Conservation (phyloP, 805 yeast species). For the Saccharomycopsis synnaedendra region DNA sequence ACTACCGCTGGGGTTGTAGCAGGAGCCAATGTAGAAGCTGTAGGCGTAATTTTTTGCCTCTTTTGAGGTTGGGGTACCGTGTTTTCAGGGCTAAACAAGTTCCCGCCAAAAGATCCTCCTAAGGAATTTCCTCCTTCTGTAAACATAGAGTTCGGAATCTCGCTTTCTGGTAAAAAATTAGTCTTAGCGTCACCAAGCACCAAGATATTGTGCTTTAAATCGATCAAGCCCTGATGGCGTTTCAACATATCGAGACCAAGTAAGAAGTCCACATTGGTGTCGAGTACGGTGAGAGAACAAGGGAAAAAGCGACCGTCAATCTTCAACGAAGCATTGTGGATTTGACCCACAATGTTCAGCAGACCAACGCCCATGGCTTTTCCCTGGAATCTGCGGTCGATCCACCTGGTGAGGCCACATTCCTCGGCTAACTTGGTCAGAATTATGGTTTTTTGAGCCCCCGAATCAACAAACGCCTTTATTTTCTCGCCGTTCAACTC, state of each 20-base stretch:
- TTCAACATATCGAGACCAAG: slow-evolving; percentile 88
- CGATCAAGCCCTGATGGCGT: slow-evolving; percentile 77
- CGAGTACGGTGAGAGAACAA: slow-evolving; percentile 61
- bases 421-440: slow-evolving; percentile 66
- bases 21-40: slow-evolving; percentile 20
- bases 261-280: slow-evolving; percentile 60
- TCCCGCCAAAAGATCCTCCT: not conserved
- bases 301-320: slow-evolving; percentile 58
- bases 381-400: slow-evolving; percentile 73
- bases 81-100: not conserved
- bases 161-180: slow-evolving; percentile 61
- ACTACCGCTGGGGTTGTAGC: slow-evolving; percentile 8
- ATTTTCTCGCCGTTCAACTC: slow-evolving; percentile 72
- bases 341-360: slow-evolving; percentile 65
- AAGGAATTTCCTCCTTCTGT: slow-evolving; percentile 8
- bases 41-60: slow-evolving; percentile 4
- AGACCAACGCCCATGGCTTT: slow-evolving; percentile 88
- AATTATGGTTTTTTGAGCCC: slow-evolving; percentile 86
- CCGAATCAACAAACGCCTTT: slow-evolving; percentile 92
- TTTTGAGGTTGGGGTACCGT: not conserved
- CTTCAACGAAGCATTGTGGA: slow-evolving; percentile 80
- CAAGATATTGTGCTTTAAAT: slow-evolving; percentile 53
- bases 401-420: slow-evolving; percentile 56
- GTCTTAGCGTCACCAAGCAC: slow-evolving; percentile 66
- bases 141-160: slow-evolving; percentile 37